Conservation (phyloP, 306 rosid genomes). For the Carpinus fangiana region DNA sequence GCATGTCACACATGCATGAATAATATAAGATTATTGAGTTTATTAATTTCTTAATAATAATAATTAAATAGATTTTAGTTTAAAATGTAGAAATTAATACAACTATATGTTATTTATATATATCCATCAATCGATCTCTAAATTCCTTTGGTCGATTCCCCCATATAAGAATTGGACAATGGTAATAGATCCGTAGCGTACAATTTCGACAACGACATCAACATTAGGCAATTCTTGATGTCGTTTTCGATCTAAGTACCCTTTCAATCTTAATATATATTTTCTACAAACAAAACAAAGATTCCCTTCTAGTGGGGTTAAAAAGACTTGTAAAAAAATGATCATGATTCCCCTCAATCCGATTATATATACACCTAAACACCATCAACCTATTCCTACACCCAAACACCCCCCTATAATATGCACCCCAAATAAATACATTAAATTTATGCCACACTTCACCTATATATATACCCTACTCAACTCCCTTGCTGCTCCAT, state of each 20-base stretch:
- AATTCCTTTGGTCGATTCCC: constrained; percentile 20
- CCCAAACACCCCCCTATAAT: constrained; percentile 21
- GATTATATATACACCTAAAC: background rate
- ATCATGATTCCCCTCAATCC: constrained; percentile 35
- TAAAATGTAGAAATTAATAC: background rate
- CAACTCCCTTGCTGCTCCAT: constrained; percentile 20
- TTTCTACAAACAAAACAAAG: constrained; percentile 49
- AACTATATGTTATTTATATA: background rate
- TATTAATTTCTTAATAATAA: too few relatives aligned
- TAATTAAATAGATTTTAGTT: too few relatives aligned
- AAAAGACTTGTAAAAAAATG: constrained; percentile 26
- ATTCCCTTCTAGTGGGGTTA: constrained; percentile 49
- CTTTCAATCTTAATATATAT: background rate
- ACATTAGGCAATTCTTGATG: background rate
- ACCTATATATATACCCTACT: constrained; percentile 35
- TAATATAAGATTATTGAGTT: background rate
- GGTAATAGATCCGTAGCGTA: background rate
- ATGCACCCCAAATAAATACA: background rate
- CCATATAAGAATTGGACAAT: background rate
- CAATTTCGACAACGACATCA: constrained; percentile 5
- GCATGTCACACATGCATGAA: too few relatives aligned
- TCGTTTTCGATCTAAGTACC: background rate
- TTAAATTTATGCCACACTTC: background rate
- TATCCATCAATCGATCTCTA: constrained; percentile 3
- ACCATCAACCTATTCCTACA: constrained; percentile 27